phyloP scores from a whole-genome alignment of 2,329 filamentous ascomycete genomes.

The Verticillium tricorpus region DNA sequence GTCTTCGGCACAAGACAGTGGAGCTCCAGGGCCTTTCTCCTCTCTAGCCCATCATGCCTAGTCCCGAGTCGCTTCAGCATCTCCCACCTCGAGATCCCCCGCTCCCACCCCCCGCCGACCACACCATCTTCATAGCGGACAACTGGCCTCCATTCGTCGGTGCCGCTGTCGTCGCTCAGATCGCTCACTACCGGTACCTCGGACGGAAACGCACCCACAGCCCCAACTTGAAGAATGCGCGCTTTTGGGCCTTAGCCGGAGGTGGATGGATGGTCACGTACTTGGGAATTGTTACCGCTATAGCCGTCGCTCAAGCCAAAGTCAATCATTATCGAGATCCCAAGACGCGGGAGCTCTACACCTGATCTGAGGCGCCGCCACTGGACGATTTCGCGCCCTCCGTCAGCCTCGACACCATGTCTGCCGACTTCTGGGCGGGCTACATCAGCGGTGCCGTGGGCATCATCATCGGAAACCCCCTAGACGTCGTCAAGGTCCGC shows the following conservation, averaged over 20 bases:
- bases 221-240: constrained; percentile 14
- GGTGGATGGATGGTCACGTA: constrained; percentile 14
- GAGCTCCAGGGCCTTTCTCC: not conserved
- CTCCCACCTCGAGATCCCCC: constrained; percentile 2
- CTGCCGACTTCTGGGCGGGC: constrained; percentile 89
- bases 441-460: constrained; percentile 82
- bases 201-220: constrained; percentile 7
- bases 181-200: constrained; percentile 14
- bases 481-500: constrained; percentile 62
- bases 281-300: constrained; percentile 9
- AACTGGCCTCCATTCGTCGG: constrained; percentile 12
- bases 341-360: constrained; percentile 6
- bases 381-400: not conserved
- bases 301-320: constrained; percentile 11
- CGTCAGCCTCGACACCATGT: constrained; percentile 49
- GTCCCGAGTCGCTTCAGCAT: not conserved
- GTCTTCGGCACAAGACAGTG: not conserved
- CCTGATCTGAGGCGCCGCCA: not conserved
- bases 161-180: constrained; percentile 9
- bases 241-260: constrained; percentile 12
- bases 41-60: not conserved
- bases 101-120: constrained; percentile 7
- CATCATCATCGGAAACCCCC: constrained; percentile 31
- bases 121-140: constrained; percentile 12
- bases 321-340: constrained; percentile 11